phyloP scores from a whole-genome alignment of 2,329 filamentous ascomycete genomes.

The Cladosporium oxysporum region DNA sequence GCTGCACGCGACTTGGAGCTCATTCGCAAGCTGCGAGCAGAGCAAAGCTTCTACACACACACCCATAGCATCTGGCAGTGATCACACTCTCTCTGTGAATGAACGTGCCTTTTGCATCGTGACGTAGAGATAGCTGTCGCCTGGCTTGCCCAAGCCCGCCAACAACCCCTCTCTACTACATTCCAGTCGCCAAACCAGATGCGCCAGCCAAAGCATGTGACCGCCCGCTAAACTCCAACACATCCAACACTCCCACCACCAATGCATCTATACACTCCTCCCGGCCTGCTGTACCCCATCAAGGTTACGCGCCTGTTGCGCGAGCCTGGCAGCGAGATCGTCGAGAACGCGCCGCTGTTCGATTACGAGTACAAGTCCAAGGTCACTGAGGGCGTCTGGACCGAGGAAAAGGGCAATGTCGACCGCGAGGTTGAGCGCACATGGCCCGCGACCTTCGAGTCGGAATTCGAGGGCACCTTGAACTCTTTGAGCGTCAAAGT shows the following conservation, averaged over 20 bases:
- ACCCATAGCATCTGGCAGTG: constrained; percentile 18
- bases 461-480: constrained; percentile 78
- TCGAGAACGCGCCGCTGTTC: constrained; percentile 76
- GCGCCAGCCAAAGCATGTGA: constrained; percentile 19
- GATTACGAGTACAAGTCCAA: constrained; percentile 83
- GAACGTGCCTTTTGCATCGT: constrained; percentile 18
- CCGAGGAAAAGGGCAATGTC: constrained; percentile 63
- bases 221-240: constrained; percentile 8
- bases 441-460: constrained; percentile 78
- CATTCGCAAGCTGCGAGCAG: not conserved
- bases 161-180: not conserved
- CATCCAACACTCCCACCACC: constrained; percentile 20
- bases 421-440: constrained; percentile 63
- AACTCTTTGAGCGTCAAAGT: constrained; percentile 71
- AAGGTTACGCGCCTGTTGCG: constrained; percentile 85
- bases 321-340: constrained; percentile 70
- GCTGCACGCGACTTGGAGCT: constrained; percentile 6
- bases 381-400: constrained; percentile 65
- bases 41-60: constrained; percentile 10
- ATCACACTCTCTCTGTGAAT: constrained; percentile 15
- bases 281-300: constrained; percentile 81
- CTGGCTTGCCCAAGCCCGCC: not conserved
- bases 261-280: constrained; percentile 53
- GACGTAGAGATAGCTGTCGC: constrained; percentile 16
- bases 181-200: constrained; percentile 6